Evolutionary conservation across 2,329 filamentous ascomycete species (phyloP).

Genomic region (Didymella pinodella): DNA sequence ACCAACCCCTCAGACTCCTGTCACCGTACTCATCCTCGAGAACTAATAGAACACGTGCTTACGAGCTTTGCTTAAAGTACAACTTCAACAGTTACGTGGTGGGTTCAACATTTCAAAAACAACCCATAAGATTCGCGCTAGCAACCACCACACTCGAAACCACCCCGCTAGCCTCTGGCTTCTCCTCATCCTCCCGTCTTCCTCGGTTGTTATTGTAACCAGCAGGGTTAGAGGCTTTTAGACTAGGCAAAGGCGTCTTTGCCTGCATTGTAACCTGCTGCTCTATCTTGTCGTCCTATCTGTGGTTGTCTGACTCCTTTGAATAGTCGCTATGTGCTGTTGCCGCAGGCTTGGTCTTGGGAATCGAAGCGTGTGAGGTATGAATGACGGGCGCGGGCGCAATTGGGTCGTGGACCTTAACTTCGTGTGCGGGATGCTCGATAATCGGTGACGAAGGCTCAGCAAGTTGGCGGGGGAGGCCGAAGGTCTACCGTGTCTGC

Average conservation of each 20-base stretch:
- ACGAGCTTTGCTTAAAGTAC: too few relatives aligned
- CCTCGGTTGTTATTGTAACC: conserved; percentile 33
- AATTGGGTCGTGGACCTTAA: conserved; percentile 32
- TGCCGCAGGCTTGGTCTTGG: conserved; percentile 1
- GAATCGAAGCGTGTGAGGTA: conserved; percentile 17
- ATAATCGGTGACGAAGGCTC: conserved; percentile 35
- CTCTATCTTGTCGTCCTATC: conserved; percentile 27
- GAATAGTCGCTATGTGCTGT: conserved; percentile 12
- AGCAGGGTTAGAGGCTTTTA: conserved; percentile 19
- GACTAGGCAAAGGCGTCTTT: conserved; percentile 11
- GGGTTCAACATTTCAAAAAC: too few relatives aligned
- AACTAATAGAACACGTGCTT: too few relatives aligned
- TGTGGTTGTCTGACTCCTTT: conserved; percentile 21
- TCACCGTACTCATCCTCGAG: too few relatives aligned
- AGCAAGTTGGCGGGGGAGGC: conserved; percentile 33
- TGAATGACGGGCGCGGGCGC: conserved; percentile 30
- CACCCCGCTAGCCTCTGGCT: conserved; percentile 14
- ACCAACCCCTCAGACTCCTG: too few relatives aligned
- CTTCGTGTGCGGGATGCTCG: conserved; percentile 32
- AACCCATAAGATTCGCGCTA: conserved; percentile 12
- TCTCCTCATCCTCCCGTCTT: conserved; percentile 29
- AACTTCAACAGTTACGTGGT: too few relatives aligned
- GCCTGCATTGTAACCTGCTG: neutral
- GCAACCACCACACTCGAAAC: neutral
- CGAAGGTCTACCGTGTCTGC: too few relatives aligned